A percentile compares a stretch with the other conserved stretches of the same genome.
These are phyloP conservation scores for Leccinellum rugosiceps DNA, from an alignment of 768 basidiomycete genomes.

Conservation along the genomic window DNA sequence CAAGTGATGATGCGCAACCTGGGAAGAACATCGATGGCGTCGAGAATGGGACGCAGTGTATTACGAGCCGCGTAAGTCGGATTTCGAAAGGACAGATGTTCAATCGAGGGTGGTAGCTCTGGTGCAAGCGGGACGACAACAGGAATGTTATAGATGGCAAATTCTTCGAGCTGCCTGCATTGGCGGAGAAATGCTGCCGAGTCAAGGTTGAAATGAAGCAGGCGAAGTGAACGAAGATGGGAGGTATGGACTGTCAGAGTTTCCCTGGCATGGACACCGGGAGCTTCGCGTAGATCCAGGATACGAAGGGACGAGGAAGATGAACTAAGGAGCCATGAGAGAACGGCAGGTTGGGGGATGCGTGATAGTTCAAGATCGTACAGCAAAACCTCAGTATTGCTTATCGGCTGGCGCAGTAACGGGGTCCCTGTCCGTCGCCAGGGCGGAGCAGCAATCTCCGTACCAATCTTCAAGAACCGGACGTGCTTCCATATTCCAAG, in stretches of 20 bases:
- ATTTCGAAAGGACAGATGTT: conserved; percentile 40
- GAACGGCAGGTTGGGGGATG: conserved; percentile 28
- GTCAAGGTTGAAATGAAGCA: conserved; percentile 34
- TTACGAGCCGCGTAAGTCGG: conserved; percentile 17
- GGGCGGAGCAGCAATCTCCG: conserved; percentile 36
- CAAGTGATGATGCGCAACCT: conserved; percentile 37
- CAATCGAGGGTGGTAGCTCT: conserved; percentile 35
- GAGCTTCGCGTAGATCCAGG: conserved; percentile 39
- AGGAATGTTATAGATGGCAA: conserved; percentile 38
- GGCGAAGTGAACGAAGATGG: conserved; percentile 41
- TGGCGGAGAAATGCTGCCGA: conserved; percentile 33
- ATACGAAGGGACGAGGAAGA: conserved; percentile 37
- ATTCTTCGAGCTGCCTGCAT: conserved; percentile 40
- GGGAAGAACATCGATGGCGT: conserved; percentile 32
- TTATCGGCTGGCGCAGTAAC: conserved; percentile 1
- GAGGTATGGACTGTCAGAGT: conserved; percentile 31
- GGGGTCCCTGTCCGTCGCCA: conserved; percentile 22
- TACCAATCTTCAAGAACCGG: conserved; percentile 37
- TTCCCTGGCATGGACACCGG: conserved; percentile 22
- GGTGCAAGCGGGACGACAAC: conserved; percentile 29
- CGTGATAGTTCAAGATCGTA: conserved; percentile 43
- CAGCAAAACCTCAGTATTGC: conserved; percentile 18
- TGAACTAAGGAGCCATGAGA: conserved; percentile 39
- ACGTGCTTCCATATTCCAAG: conserved; percentile 37
- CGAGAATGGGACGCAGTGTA: conserved; percentile 29